These are phyloP conservation scores for Ganoderma resinaceum DNA, from an alignment of 1,284 basidiomycete genomes.

Conservation along the genomic window DNA sequence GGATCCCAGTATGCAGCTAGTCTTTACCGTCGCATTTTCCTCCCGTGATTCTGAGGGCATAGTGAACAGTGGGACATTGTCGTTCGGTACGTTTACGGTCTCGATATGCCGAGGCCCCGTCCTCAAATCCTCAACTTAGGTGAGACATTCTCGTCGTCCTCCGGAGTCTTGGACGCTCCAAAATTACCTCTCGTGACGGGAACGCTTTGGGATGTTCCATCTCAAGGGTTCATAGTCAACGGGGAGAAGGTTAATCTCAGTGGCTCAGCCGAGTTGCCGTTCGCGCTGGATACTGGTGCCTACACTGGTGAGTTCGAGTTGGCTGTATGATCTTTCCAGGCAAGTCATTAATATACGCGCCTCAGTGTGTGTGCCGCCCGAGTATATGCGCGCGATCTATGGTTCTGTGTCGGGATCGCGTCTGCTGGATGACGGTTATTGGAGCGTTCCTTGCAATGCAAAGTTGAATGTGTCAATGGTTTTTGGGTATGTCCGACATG, in stretches of 20 bases:
- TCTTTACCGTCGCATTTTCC: constrained; percentile 10
- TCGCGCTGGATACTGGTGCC: constrained; percentile 12
- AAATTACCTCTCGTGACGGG: constrained; percentile 14
- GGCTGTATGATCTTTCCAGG: background rate
- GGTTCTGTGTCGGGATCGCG: constrained; percentile 5
- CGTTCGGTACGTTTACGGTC: constrained; percentile 5
- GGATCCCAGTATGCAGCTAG: background rate
- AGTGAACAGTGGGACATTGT: constrained; percentile 5
- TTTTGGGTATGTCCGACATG: constrained; percentile 9
- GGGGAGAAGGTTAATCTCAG: background rate
- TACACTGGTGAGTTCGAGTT: constrained; percentile 4
- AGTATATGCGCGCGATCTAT: constrained; percentile 16
- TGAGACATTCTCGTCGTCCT: background rate
- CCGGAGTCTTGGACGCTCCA: background rate
- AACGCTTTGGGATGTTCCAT: constrained; percentile 13
- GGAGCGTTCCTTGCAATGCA: constrained; percentile 14
- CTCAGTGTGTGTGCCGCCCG: constrained; percentile 6
- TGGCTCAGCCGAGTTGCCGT: background rate
- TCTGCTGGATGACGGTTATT: constrained; percentile 12
- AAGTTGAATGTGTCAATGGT: constrained; percentile 17
- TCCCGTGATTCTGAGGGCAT: constrained; percentile 5
- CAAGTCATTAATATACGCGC: background rate
- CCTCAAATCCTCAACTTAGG: background rate
- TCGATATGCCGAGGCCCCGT: background rate
- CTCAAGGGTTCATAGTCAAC: constrained; percentile 15